phyloP scores from a whole-genome alignment of 2,329 filamentous ascomycete genomes.

The Volutella citrinella region DNA sequence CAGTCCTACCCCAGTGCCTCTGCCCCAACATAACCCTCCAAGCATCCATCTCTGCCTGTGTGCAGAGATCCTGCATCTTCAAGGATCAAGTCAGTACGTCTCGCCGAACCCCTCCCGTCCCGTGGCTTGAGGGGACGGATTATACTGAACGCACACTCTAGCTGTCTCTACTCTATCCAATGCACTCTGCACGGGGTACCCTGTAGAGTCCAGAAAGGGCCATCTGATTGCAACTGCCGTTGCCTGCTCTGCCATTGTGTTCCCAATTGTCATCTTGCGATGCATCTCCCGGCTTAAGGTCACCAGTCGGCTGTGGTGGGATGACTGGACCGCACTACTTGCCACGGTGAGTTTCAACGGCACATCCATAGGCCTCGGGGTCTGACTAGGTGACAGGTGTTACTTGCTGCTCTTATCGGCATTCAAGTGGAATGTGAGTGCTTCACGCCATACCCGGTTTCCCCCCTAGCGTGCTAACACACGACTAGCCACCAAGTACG shows the following conservation, averaged over 20 bases:
- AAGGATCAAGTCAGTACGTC: constrained; percentile 1
- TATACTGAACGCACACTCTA: no score
- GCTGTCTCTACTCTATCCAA: no score
- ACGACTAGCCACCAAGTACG: no score
- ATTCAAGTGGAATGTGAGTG: background rate
- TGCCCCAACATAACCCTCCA: background rate
- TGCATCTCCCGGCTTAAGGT: background rate
- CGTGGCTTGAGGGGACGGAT: no score
- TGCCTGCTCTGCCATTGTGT: no score
- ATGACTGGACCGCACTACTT: constrained; percentile 2
- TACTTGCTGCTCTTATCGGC: background rate
- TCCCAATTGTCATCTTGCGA: background rate
- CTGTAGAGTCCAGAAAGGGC: no score
- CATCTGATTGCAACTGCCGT: no score
- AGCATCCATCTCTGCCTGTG: background rate
- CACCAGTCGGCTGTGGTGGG: constrained; percentile 2
- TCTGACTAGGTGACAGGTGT: background rate
- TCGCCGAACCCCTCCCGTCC: no score
- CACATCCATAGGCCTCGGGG: background rate
- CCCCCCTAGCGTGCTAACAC: no score
- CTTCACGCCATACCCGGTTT: no score
- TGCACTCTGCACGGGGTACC: no score
- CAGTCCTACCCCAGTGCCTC: background rate
- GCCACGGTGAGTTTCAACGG: background rate
- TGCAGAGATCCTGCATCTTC: background rate